Conservation (phyloP, 73 alveolate species). For the Tetrahymena malaccensis region DNA sequence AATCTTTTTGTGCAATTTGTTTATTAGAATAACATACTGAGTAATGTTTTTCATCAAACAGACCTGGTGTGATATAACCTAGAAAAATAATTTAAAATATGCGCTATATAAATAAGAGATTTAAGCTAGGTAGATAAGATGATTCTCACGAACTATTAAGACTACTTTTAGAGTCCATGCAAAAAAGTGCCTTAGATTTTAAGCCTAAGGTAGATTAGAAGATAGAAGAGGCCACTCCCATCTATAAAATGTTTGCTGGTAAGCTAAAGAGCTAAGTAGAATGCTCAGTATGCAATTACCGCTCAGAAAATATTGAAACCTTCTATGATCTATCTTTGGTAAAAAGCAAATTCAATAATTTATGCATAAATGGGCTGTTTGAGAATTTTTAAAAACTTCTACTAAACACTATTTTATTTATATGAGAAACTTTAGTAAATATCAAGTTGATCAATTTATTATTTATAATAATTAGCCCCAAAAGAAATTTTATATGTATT, state of each 20-base stretch:
- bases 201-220: neutral
- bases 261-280: neutral
- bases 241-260: neutral
- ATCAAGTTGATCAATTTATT: neutral
- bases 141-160: neutral
- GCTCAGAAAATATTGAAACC: neutral
- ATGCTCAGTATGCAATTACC: neutral
- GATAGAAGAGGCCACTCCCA: neutral
- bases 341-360: neutral
- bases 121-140: neutral
- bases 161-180: neutral
- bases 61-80: neutral
- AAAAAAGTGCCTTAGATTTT: neutral
- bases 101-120: neutral
- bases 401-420: neutral
- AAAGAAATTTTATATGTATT: neutral
- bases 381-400: neutral
- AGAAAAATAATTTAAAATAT: neutral
- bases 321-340: neutral
- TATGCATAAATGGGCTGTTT: neutral
- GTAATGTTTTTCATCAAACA: neutral
- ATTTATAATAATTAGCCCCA: neutral
- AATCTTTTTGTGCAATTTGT: neutral
- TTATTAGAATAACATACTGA: neutral
- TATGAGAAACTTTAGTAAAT: too few relatives aligned